Base-by-base conservation (phyloP, 192 early-diverging fungal genomes). In the Coemansia biformis region DNA sequence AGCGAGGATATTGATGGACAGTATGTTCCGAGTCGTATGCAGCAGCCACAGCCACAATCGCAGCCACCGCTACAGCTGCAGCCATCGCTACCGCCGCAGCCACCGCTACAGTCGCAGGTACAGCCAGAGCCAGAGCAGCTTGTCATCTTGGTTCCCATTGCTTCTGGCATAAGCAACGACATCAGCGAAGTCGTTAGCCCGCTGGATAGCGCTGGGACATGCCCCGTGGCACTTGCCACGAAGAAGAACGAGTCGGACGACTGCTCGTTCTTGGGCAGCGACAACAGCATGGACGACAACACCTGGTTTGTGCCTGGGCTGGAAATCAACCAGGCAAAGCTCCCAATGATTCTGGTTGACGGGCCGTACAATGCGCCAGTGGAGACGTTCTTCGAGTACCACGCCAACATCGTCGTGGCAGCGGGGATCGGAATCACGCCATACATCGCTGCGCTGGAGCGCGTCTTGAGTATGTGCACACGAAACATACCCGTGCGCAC, bases 381-480 rank as follows among this genome's bases (percentile, higher is more conserved):
- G 16, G 86, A 90, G 69, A 80, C 84, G 37, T 83, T 88, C 43
- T 88, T 86, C 73, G 83, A 87, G 60, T 83, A 81, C 54, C 79
- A 86, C 39, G 63, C 75, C 43, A 80, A 80, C 31, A 76, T 87
- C 17, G 56, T 86, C 22, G 73, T 90, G 19, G 87, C 84, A 8
- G 88, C 88, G 3, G 88, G 88, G 57, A 90, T 90, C 35, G 88
- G 88, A 8, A 86, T 90, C 18, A 90, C 88, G 7, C 88, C 88
- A 6, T 86, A 73, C 46, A 73, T 73, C 31, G 48, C 69, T 0
- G 69, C 69, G 17, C 53, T 73, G 37, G 69, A 65, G 31, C 62
- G 46, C 16, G 69, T 73, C 9, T 42, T 73, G 1, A 58, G 62
- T 38, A 58, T 61, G 48, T 73, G 69, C 26, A 46, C 45, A 18